Conservation (phyloP, 345 rosid species). For the Gossypium mustelinum region DNA sequence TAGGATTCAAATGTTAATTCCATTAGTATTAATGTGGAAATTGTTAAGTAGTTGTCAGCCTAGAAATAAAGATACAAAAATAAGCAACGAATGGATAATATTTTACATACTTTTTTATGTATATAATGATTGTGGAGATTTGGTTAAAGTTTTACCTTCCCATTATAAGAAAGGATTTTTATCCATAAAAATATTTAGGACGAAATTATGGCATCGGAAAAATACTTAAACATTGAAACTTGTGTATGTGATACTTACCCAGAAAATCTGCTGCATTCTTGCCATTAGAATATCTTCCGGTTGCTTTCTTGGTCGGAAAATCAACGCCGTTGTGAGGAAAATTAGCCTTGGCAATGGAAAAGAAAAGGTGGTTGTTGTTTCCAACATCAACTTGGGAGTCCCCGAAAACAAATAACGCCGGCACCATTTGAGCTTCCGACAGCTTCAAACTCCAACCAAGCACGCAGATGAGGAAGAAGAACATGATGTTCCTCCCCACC, state of each 20-base stretch:
- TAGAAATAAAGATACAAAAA: too few species aligned
- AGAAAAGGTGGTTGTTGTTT: constrained; percentile 39
- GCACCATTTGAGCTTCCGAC: constrained; percentile 25
- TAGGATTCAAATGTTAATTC: neutral
- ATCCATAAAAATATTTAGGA: too few species aligned
- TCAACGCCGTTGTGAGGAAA: constrained; percentile 50
- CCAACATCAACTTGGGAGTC: constrained; percentile 59
- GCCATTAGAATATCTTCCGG: constrained; percentile 62
- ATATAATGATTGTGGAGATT: too few species aligned
- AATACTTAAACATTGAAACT: too few species aligned
- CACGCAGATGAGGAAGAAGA: neutral
- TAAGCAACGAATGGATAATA: too few species aligned
- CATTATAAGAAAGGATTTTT: too few species aligned
- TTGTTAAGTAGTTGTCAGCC: too few species aligned
- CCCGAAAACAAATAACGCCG: constrained; percentile 47
- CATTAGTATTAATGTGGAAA: neutral
- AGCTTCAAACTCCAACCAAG: neutral
- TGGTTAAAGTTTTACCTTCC: too few species aligned
- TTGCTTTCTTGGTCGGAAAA: constrained; percentile 37
- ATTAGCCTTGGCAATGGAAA: constrained; percentile 41
- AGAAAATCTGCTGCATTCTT: constrained; percentile 24
- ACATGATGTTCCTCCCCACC: neutral
- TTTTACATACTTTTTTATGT: neutral
- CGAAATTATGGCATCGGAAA: too few species aligned
- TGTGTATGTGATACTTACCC: neutral